These are phyloP conservation scores for Thuja plicata DNA, from an alignment of 83 land plant genomes.

Conservation along the genomic window DNA sequence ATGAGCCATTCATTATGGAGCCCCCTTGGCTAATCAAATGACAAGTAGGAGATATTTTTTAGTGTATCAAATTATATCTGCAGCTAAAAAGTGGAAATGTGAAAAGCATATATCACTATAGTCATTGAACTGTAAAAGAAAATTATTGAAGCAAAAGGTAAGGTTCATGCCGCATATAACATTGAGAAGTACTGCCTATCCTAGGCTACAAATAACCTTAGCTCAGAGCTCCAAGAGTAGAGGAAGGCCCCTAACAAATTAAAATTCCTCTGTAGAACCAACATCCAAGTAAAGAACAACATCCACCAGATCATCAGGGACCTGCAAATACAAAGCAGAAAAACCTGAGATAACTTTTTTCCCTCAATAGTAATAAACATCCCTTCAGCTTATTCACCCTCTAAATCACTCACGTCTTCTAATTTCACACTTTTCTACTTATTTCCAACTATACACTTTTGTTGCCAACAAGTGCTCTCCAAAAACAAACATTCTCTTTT, in stretches of 20 bases:
- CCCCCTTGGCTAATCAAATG: too few species aligned
- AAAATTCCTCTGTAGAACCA: slow-evolving; percentile 83
- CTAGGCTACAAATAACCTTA: slow-evolving; percentile 78
- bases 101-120: not conserved
- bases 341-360: not conserved
- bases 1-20: too few species aligned
- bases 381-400: not conserved
- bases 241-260: slow-evolving; percentile 73
- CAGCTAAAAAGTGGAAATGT: not conserved
- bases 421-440: not conserved
- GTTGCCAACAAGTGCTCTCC: not conserved
- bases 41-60: too few species aligned
- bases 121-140: not conserved
- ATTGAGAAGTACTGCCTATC: slow-evolving; percentile 61
- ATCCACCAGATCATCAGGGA: slow-evolving; percentile 65
- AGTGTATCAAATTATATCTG: not conserved
- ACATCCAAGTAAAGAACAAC: slow-evolving; percentile 76
- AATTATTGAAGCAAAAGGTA: slow-evolving; percentile 9
- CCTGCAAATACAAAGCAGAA: slow-evolving; percentile 21
- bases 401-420: not conserved
- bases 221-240: slow-evolving; percentile 72
- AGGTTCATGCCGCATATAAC: slow-evolving; percentile 37
- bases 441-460: not conserved
- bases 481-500: not conserved
- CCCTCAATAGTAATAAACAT: not conserved